Evolutionary conservation across 768 basidiomycete genomes (phyloP), one percentile per base, ranked within the genome.

Genomic region (Coprinopsis cinerea): DNA sequence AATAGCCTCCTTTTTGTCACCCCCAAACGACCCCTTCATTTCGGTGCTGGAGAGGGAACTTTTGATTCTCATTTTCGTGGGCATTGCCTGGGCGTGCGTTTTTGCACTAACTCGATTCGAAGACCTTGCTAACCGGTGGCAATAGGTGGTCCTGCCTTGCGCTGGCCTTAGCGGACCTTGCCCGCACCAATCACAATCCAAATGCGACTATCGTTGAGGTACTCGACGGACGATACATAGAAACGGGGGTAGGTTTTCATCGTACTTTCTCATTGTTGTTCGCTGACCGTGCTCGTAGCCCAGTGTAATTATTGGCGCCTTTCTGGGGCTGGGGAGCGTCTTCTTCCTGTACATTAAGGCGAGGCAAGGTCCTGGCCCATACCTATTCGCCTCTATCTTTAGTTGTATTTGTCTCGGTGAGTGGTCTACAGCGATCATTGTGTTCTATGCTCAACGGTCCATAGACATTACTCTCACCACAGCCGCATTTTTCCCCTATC

Each of bases 21-120:
- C 87, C 1, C 85, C 87, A 0, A 67, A 59, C 18, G 85, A 85
- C 47, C 82, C 84, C 0, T 85, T 88, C 57, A 66, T 84, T n/a
- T 69, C 74, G 3, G 82, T 83, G 2, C 59, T 85, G 13, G 85
- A 88, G 58, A 79, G 83, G 1, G 84, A 88, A 57, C 37, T 77
- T 7, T 67, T 77, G 4, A 76, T 82, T 28, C 51, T 85, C 4
- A 17, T 70, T 0, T 78, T 81, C 40, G 74, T 74, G 0, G 54
- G 67, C 1, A 17, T 70, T 7, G 70, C 72, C 23, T 88, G 83
- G 83, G 84, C 76, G 83, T 83, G 54, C 61, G 81, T 74, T n/a
- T 40, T 28, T 6, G 22, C 24, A 34, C 45, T 23, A 40, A 30
- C 28, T 24, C 20, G 24, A 14, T 24, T 35, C 13, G 45, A 25